Evolutionary conservation across 108 stramenopile genomes (phyloP).

Genomic region (Asterionellopsis glacialis): DNA sequence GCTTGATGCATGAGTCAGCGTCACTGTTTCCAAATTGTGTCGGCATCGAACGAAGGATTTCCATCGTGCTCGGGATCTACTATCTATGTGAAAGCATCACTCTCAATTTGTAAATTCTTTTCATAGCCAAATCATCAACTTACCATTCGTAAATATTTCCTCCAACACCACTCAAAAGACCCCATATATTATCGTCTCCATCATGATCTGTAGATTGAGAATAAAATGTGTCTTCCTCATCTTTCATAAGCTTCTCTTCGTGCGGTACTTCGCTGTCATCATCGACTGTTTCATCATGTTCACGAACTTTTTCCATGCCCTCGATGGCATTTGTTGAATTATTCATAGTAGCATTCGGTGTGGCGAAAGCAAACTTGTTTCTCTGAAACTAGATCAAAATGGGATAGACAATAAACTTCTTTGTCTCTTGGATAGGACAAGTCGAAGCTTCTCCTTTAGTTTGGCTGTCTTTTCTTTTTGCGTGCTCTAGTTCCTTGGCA

Average conservation of each 20-base stretch:
- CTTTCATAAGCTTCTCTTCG: conserved; percentile 27
- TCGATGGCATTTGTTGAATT: conserved; percentile 10
- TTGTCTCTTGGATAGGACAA: too few species aligned
- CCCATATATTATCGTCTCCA: conserved; percentile 75
- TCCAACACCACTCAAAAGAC: conserved; percentile 56
- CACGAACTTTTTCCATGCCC: conserved; percentile 7
- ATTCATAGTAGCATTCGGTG: not conserved
- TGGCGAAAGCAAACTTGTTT: not conserved
- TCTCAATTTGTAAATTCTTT: not conserved
- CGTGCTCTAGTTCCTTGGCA: too few species aligned
- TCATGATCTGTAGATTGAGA: conserved; percentile 36
- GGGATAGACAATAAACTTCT: too few species aligned
- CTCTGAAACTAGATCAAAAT: too few species aligned
- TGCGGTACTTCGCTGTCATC: conserved; percentile 16
- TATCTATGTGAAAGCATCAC: conserved; percentile 25
- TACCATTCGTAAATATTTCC: conserved; percentile 75
- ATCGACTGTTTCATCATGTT: not conserved
- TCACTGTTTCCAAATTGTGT: conserved; percentile 1
- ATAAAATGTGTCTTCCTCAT: conserved; percentile 60
- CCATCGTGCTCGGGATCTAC: conserved; percentile 22
- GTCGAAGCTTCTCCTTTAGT: too few species aligned
- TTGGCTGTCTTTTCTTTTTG: too few species aligned
- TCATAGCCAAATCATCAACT: conserved; percentile 1
- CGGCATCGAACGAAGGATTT: not conserved
- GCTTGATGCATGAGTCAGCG: not conserved